Conservation (phyloP, 805 yeast genomes). For the Jamesozyma lodderae region DNA sequence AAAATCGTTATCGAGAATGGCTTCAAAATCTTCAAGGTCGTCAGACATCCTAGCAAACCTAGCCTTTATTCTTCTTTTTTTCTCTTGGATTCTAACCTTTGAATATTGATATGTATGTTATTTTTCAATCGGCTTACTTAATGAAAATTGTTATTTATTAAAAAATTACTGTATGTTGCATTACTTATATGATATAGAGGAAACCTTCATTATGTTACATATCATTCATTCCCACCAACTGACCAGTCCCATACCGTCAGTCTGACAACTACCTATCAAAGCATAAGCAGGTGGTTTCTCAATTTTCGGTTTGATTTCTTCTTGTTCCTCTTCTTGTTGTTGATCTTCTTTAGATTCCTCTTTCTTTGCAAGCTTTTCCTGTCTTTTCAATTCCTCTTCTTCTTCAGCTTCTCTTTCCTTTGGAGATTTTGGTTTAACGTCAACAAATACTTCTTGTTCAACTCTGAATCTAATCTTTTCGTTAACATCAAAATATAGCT, state of each 20-base stretch:
- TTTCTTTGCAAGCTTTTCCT: constrained; percentile 1
- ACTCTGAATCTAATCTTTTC: constrained; percentile 88
- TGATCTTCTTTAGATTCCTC: constrained; percentile 3
- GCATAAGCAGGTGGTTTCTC: constrained; percentile 70
- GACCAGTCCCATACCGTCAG: constrained; percentile 93
- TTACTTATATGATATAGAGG: too few relatives aligned
- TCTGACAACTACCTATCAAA: constrained; percentile 80
- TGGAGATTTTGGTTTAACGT: constrained; percentile 72
- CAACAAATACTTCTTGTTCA: constrained; percentile 79
- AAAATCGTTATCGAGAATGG: constrained; percentile 16
- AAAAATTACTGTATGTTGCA: too few relatives aligned
- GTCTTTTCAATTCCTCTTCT: constrained; percentile 16
- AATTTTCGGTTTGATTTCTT: constrained; percentile 13
- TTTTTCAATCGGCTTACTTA: too few relatives aligned
- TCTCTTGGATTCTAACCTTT: too few relatives aligned
- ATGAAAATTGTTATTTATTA: too few relatives aligned
- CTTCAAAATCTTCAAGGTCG: constrained; percentile 22
- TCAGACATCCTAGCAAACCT: constrained; percentile 2
- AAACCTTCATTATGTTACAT: too few relatives aligned
- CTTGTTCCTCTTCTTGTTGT: constrained; percentile 20
- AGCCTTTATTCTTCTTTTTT: too few relatives aligned
- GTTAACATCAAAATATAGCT: constrained; percentile 76
- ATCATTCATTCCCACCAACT: constrained; percentile 90
- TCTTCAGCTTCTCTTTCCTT: constrained; percentile 37
- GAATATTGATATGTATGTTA: too few relatives aligned